Evolutionary conservation across 129 eudicot species (phyloP).

Genomic region (Smallanthus sonchifolius): DNA sequence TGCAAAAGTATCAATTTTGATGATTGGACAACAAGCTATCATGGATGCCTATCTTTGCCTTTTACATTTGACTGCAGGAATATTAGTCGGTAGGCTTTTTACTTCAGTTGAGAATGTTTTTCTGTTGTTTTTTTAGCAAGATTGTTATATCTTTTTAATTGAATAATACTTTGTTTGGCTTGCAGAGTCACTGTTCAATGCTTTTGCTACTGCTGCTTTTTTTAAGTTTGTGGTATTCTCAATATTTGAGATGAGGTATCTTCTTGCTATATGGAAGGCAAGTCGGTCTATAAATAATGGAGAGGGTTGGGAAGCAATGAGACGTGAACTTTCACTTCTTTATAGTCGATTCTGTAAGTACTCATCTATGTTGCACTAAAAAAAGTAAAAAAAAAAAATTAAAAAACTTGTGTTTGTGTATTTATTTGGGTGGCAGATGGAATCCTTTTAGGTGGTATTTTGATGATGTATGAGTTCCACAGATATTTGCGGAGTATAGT

Average conservation of each 20-base stretch:
- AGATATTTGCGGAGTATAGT: constrained; percentile 67
- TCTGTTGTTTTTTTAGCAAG: neutral
- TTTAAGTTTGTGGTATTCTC: constrained; percentile 97
- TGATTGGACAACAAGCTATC: constrained; percentile 97
- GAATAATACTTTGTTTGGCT: constrained; percentile 5
- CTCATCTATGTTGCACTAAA: neutral
- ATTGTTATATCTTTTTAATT: constrained; percentile 1
- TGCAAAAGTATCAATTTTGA: constrained; percentile 89
- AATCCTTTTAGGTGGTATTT: constrained; percentile 89
- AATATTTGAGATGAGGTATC: constrained; percentile 98
- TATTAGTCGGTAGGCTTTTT: constrained; percentile 70
- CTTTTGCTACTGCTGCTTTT: constrained; percentile 98
- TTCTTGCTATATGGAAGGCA: constrained; percentile 99
- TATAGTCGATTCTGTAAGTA: constrained; percentile 97
- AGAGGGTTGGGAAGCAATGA: constrained; percentile 97
- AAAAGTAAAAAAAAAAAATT: neutral
- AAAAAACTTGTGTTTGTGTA: neutral
- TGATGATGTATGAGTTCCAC: constrained; percentile 96
- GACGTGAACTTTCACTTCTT: constrained; percentile 96
- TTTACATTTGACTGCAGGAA: constrained; percentile 95
- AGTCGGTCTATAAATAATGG: constrained; percentile 73
- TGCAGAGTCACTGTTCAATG: constrained; percentile 93
- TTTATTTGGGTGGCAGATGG: constrained; percentile 72
- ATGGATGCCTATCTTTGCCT: constrained; percentile 99
- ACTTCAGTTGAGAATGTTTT: neutral